Evolutionary conservation across 305 asterid species (phyloP).

Genomic region (Solanum chacoense): DNA sequence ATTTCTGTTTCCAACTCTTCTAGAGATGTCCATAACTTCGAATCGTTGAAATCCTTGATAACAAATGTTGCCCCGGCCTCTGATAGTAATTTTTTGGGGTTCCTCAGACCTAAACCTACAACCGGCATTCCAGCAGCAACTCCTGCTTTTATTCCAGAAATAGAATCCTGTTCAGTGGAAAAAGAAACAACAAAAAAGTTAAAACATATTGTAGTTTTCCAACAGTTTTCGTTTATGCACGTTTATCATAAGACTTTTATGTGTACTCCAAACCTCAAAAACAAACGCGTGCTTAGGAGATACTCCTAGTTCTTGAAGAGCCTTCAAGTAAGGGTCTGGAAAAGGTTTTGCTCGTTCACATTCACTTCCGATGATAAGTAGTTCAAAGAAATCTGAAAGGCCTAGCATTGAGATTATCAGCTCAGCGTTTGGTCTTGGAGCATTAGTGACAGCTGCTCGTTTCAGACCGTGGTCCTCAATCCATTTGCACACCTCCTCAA

Average conservation of each 20-base stretch:
- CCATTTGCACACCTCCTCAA: constrained; percentile 55
- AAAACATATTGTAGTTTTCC: not conserved
- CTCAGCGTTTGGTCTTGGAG: constrained; percentile 70
- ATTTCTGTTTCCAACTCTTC: constrained; percentile 27
- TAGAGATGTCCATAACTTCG: constrained; percentile 45
- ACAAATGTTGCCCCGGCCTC: constrained; percentile 53
- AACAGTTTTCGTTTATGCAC: not conserved
- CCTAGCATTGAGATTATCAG: constrained; percentile 38
- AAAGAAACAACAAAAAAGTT: not conserved
- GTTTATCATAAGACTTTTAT: not conserved
- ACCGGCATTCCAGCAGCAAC: constrained; percentile 74
- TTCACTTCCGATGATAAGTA: constrained; percentile 47
- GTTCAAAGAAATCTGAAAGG: constrained; percentile 45
- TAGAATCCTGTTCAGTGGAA: constrained; percentile 40
- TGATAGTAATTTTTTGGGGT: constrained; percentile 39
- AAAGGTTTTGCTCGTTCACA: constrained; percentile 72
- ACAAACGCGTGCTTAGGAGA: constrained; percentile 46
- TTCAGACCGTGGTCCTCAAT: constrained; percentile 45
- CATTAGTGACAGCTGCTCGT: constrained; percentile 87
- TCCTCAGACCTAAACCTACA: constrained; percentile 49
- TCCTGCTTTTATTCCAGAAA: constrained; percentile 71
- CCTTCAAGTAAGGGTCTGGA: constrained; percentile 76
- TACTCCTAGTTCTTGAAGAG: constrained; percentile 40
- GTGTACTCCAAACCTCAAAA: constrained; percentile 44
- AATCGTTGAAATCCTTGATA: constrained; percentile 49